Evolutionary conservation across 192 early-diverging fungal species (phyloP), one percentile per base, ranked within the genome.

Genomic region (Allomyces javanicus): DNA sequence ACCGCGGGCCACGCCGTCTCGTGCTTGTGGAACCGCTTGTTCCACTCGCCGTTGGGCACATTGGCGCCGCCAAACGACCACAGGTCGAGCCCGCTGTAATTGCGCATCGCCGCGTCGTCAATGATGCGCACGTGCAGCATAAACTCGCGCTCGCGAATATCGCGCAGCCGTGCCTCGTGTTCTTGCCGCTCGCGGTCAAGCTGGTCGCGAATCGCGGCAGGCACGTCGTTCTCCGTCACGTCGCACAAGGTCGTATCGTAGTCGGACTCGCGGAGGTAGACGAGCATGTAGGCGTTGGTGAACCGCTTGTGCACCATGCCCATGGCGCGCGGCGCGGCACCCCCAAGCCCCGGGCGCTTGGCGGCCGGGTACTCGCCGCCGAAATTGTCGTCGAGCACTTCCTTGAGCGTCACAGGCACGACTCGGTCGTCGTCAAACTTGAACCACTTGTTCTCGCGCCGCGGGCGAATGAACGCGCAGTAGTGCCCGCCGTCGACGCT

Each of bases 231-330:
- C 14, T 80, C 77, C 14, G 77, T 76, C 6, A 89, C 71, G 24
- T 83, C 79, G 14, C 77, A 75, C 64, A 97, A 74, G 25, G 96
- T 81, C 24, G 81, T 68, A 25, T 86, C 86, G 65, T 85, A 73
- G 70, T 86, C 78, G 14, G 75, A 69, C 72, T 92, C 84, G 63
- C 94, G 87, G 58, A 99, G 85, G 67, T 99, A 99, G 25, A 96
- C 93, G 73, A 99, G 77, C 94, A 99, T 96, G 80, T 99, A 99
- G 10, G 96, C 96, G 68, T 96, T 99, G 9, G 90, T 92, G 71
- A 89, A 94, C 26, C 91, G 86, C 71, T 90, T 94, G 66, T 76
- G 62, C 24, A 71, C 70, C 67, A 76, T 74, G 10, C 78, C 79
- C 7, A 75, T 71, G 14, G 68, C 72, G 65, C 71, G 69, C 21